phyloP scores from a whole-genome alignment of 352 stramenopile species.

The Phytophthora sojae region DNA sequence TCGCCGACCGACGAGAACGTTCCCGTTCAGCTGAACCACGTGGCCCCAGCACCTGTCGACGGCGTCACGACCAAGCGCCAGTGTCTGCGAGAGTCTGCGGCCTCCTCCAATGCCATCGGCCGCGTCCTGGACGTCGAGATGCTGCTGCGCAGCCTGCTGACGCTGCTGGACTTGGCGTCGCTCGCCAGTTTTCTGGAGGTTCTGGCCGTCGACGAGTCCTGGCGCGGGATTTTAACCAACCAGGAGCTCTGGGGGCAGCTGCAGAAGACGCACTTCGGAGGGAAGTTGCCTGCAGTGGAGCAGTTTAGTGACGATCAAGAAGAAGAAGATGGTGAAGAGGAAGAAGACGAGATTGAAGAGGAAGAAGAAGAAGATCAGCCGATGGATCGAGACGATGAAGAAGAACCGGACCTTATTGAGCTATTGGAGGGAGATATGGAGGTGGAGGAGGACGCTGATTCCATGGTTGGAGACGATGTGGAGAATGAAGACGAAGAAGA shows the following conservation, averaged over 20 bases:
- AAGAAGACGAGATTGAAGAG: slow-evolving; percentile 26
- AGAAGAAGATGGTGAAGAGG: slow-evolving; percentile 16
- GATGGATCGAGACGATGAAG: slow-evolving; percentile 1
- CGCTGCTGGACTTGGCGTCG: slow-evolving; percentile 37
- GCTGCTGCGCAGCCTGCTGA: slow-evolving; percentile 36
- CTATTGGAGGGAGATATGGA: slow-evolving; percentile 34
- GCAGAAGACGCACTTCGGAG: slow-evolving; percentile 30
- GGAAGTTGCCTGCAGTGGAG: slow-evolving; percentile 27
- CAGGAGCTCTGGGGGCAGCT: slow-evolving; percentile 39
- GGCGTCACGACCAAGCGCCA: slow-evolving; percentile 26
- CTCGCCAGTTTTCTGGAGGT: slow-evolving; percentile 43
- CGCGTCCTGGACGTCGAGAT: slow-evolving; percentile 46
- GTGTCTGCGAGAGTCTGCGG: neutral
- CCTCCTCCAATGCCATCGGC: neutral
- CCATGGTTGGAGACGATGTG: slow-evolving; percentile 30
- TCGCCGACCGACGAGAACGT: slow-evolving; percentile 19
- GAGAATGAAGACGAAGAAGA: slow-evolving; percentile 22
- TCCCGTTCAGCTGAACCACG: slow-evolving; percentile 19
- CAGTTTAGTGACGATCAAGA: slow-evolving; percentile 34
- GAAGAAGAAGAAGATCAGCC: slow-evolving; percentile 6
- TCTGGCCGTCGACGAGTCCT: slow-evolving; percentile 31
- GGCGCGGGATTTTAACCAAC: slow-evolving; percentile 30
- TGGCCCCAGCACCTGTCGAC: neutral
- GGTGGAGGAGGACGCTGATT: slow-evolving; percentile 20
- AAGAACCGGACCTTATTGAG: slow-evolving; percentile 22